Percentiles rank a stretch among this genome's conserved stretches.
Evolutionary conservation across 2,329 filamentous ascomycete species (phyloP).

Genomic region (Penicillium sp.): DNA sequence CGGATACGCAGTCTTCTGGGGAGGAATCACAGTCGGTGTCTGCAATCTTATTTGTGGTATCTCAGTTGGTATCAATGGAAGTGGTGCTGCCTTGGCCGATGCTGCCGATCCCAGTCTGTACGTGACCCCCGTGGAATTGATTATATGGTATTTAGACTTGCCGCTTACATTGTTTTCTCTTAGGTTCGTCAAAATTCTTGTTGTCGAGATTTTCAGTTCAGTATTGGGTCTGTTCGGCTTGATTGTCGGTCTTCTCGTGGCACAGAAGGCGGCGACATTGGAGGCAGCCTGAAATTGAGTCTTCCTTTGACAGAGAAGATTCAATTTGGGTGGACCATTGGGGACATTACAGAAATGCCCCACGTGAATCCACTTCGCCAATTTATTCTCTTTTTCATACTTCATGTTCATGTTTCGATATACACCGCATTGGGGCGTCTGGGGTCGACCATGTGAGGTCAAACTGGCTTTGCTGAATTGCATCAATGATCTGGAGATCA

Average conservation of each 20-base stretch:
- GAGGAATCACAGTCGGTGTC: constrained; percentile 86
- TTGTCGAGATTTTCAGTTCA: constrained; percentile 99
- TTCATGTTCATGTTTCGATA: constrained; percentile 31
- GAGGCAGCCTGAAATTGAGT: constrained; percentile 26
- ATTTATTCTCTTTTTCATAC: constrained; percentile 21
- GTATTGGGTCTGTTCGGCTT: constrained; percentile 94
- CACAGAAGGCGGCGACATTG: constrained; percentile 79
- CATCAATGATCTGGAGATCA: constrained; percentile 29
- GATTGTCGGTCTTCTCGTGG: constrained; percentile 87
- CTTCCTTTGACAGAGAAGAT: constrained; percentile 13
- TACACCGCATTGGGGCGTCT: constrained; percentile 41
- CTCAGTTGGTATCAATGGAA: constrained; percentile 96
- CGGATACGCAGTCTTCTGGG: constrained; percentile 94
- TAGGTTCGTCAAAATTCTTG: constrained; percentile 97
- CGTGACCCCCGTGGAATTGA: constrained; percentile 38
- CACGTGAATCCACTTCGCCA: constrained; percentile 21
- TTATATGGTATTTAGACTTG: neutral
- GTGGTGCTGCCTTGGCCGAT: constrained; percentile 92
- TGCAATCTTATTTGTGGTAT: constrained; percentile 97
- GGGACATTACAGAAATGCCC: neutral
- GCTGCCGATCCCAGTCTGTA: constrained; percentile 88
- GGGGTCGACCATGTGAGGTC: constrained; percentile 35
- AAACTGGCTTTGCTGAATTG: constrained; percentile 27
- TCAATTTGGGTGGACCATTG: constrained; percentile 13
- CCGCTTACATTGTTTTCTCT: constrained; percentile 9